Conservation (phyloP, 1,139 yeast species). For the Sugiyamaella xylanicola region DNA sequence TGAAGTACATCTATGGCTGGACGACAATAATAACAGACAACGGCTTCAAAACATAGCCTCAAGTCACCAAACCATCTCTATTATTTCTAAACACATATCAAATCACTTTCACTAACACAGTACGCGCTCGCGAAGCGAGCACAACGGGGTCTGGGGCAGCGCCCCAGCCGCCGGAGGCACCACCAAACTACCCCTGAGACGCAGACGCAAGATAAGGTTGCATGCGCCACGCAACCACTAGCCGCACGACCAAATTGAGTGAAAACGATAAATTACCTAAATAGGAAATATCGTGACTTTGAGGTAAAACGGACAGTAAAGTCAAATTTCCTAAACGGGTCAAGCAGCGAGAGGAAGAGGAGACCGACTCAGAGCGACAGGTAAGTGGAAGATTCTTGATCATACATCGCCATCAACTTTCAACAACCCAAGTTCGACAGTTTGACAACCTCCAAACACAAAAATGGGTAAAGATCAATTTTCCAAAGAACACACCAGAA, state of each 20-base stretch:
- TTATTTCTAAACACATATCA: no score
- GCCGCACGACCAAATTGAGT: neutral
- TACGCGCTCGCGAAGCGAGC: neutral
- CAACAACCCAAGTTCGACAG: constrained; percentile 17
- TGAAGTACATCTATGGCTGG: no score
- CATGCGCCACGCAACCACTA: constrained; percentile 1
- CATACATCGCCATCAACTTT: constrained; percentile 7
- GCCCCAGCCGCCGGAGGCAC: constrained; percentile 11
- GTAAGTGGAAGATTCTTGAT: constrained; percentile 9
- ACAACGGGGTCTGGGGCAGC: neutral
- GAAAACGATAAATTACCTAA: neutral
- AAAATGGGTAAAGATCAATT: constrained; percentile 97
- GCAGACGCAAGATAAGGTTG: constrained; percentile 2
- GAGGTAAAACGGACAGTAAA: neutral
- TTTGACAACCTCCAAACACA: constrained; percentile 14
- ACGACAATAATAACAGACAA: no score
- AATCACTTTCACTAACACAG: no score
- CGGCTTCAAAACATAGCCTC: no score
- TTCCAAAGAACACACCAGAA: constrained; percentile 92
- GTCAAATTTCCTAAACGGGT: constrained; percentile 1
- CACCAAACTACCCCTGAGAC: neutral
- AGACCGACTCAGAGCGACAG: constrained; percentile 7
- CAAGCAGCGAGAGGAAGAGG: neutral
- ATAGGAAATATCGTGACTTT: constrained; percentile 1
- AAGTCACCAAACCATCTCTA: no score